Percentiles rank a stretch among this genome's conserved stretches.
These are phyloP conservation scores for Eimeria praecox DNA, from an alignment of 169 alveolate genomes.

Conservation along the genomic window DNA sequence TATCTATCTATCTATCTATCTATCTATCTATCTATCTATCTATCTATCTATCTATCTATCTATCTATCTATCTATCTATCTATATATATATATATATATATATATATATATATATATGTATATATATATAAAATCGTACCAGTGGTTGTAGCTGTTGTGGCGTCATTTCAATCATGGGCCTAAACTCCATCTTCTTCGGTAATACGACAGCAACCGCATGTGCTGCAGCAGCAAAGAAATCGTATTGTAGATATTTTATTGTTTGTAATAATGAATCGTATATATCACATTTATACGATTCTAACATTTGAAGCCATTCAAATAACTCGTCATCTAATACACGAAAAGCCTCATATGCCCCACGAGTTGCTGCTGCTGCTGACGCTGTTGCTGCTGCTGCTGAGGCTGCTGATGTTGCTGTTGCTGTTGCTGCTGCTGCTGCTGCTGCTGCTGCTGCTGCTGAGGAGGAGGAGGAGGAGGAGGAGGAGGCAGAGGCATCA, in stretches of 20 bases:
- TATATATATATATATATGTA: too few species aligned
- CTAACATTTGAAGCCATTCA: slow-evolving; percentile 83
- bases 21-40: too few species aligned
- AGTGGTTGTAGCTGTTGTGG: slow-evolving; percentile 83
- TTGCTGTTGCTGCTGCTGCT: slow-evolving; percentile 66
- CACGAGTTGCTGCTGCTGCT: slow-evolving; percentile 45
- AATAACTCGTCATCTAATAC: slow-evolving; percentile 72
- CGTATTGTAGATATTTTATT: slow-evolving; percentile 85
- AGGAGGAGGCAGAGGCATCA: too few species aligned
- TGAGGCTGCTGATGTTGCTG: background rate
- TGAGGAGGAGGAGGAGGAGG: too few species aligned
- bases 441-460: slow-evolving; percentile 51
- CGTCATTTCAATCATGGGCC: slow-evolving; percentile 87
- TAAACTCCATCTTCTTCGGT: slow-evolving; percentile 85
- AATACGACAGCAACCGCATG: slow-evolving; percentile 82
- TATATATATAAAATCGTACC: slow-evolving; percentile 64
- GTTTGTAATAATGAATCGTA: slow-evolving; percentile 80
- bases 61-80: too few species aligned
- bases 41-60: too few species aligned
- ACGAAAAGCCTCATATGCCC: background rate
- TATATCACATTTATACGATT: slow-evolving; percentile 78
- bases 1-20: too few species aligned
- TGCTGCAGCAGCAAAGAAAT: slow-evolving; percentile 85
- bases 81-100: too few species aligned
- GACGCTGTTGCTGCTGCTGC: slow-evolving; percentile 45